phyloP scores from a whole-genome alignment of 495 filamentous ascomycete genomes.

The Beverwykella pulmonaria region DNA sequence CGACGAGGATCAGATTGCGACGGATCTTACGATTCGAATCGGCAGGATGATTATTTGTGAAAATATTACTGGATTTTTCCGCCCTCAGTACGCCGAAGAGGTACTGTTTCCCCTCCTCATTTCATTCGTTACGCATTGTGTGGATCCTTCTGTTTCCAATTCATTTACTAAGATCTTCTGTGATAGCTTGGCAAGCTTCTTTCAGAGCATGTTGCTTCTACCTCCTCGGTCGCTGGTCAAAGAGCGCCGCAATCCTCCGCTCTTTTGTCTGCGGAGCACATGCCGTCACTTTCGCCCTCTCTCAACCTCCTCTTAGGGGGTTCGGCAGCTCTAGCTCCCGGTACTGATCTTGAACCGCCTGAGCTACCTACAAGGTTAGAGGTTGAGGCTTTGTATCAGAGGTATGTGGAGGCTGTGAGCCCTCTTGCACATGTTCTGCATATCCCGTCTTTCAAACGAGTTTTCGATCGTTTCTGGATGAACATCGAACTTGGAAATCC shows the following conservation, averaged over 20 bases:
- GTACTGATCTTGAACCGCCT: slow-evolving; percentile 14
- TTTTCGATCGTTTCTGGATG: slow-evolving; percentile 36
- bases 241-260: slow-evolving; percentile 34
- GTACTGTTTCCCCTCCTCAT: slow-evolving; percentile 11
- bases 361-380: slow-evolving; percentile 33
- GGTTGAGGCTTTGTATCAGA: slow-evolving; percentile 29
- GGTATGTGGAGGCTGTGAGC: slow-evolving; percentile 36
- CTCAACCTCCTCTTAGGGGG: slow-evolving; percentile 30
- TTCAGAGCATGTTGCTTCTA: slow-evolving; percentile 20
- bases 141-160: background rate
- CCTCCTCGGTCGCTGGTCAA: slow-evolving; percentile 27
- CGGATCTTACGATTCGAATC: slow-evolving; percentile 35
- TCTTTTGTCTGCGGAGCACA: slow-evolving; percentile 34
- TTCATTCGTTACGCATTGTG: background rate
- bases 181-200: slow-evolving; percentile 37
- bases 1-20: slow-evolving; percentile 35
- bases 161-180: slow-evolving; percentile 20
- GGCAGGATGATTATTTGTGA: slow-evolving; percentile 39
- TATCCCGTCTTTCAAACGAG: slow-evolving; percentile 34
- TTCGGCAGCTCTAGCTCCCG: slow-evolving; percentile 8
- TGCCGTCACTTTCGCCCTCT: slow-evolving; percentile 35
- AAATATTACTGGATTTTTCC: slow-evolving; percentile 35
- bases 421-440: slow-evolving; percentile 37
- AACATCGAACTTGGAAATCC: slow-evolving; percentile 35
- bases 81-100: slow-evolving; percentile 40